Base-by-base conservation (phyloP, 192 early-diverging fungal genomes). In the Coemansia erecta region DNA sequence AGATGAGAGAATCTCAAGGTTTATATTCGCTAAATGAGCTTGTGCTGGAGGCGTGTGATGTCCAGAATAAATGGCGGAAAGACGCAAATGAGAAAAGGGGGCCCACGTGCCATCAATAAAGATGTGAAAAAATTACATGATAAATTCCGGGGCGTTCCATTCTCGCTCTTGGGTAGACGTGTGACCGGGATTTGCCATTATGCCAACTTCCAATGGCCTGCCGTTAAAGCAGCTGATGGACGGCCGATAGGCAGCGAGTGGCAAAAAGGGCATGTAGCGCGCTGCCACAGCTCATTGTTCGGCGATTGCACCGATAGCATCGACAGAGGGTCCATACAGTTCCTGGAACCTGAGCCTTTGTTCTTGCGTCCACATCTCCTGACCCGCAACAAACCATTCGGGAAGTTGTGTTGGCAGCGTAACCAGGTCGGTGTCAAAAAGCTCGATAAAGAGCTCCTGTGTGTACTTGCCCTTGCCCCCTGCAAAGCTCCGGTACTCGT, bases 401-500 rank as follows among this genome's bases (percentile, higher is more conserved):
- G 95, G 94, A 24, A 95, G 61, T 18, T 76, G 68, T 13, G 59
- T 56, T 31, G 96, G 96, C 22, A 97, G 62, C 11, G 90, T 93
- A 37, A 98, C 85, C 61, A 97, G 78, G 68, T 97, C 94, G 24
- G 84, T 72, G 68, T 93, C 96, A 83, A 97, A 98, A 23, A 98
- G 75, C 66, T 97, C 95, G 45, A 97, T 94, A 56, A 97, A 97
- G 66, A 96, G 93, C 64, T 97, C 92, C 57, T 91, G 94, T 9
- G 87, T 82, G 64, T 90, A 93, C 26, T 93, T 83, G 8, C 84
- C 82, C 63, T 94, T 97, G 18, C 81, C 92, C 7, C 92, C 91
- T 6, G 93, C 94, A 81, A 89, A 97, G 54, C 85, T 86, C n/a
- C 91, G 91, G 63, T 96, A 98, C 87, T 98, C 96, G n/a, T 87